phyloP scores from a whole-genome alignment of 345 rosid genomes.

The Eucalyptus marginata region DNA sequence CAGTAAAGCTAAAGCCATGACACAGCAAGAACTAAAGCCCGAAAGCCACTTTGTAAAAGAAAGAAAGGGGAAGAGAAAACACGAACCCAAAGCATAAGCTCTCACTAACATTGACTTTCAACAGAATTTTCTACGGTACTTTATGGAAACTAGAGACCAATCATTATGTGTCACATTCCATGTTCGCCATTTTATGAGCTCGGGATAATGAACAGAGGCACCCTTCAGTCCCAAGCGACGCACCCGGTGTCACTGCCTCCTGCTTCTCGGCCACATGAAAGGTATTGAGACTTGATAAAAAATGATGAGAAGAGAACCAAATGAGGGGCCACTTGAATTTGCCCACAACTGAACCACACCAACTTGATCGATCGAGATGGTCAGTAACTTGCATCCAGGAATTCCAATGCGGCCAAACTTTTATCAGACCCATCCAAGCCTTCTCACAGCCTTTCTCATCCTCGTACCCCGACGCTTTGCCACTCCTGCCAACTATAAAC shows the following conservation, averaged over 20 bases:
- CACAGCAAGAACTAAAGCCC: not conserved
- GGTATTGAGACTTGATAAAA: not conserved
- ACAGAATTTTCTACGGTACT: not conserved
- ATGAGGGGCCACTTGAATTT: not conserved
- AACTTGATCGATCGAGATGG: not conserved
- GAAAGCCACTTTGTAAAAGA: not conserved
- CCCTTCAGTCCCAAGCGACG: not conserved
- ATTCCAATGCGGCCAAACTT: not conserved
- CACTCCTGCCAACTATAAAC: conserved; percentile 56
- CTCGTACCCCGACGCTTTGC: conserved; percentile 52
- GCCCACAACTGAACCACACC: not conserved
- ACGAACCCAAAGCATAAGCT: not conserved
- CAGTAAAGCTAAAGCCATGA: not conserved
- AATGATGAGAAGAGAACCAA: not conserved
- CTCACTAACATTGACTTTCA: not conserved
- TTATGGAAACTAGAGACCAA: not conserved
- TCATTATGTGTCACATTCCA: not conserved
- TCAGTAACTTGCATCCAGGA: not conserved
- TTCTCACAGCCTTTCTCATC: conserved; percentile 18
- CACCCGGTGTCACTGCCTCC: not conserved
- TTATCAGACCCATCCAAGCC: not conserved
- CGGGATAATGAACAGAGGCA: not conserved
- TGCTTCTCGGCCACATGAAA: not conserved
- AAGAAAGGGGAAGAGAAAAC: not conserved
- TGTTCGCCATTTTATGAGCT: not conserved